Percentiles rank a stretch among this genome's conserved stretches.
These are phyloP conservation scores for Apophysomyces elegans DNA, from an alignment of 371 early-diverging fungal genomes.

Conservation along the genomic window DNA sequence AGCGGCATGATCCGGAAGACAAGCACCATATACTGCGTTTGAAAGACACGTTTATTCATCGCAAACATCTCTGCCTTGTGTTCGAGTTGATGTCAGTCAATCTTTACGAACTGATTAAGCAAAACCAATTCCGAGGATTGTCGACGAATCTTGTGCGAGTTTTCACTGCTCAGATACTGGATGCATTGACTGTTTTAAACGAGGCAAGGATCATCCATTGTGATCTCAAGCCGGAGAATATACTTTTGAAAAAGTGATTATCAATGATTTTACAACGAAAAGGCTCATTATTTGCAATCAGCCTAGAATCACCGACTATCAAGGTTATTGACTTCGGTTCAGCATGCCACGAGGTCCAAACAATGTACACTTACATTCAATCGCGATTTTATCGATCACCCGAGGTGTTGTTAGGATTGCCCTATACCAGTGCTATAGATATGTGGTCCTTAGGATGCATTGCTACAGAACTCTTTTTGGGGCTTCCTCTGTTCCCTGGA, in stretches of 20 bases:
- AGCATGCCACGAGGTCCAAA: constrained; percentile 91
- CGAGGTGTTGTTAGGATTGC: constrained; percentile 94
- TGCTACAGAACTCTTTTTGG: constrained; percentile 95
- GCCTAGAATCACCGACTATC: constrained; percentile 82
- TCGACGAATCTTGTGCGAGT: constrained; percentile 85
- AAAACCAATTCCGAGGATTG: constrained; percentile 95
- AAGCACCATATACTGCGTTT: constrained; percentile 85
- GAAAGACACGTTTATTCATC: constrained; percentile 90
- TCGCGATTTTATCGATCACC: constrained; percentile 98
- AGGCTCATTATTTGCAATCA: constrained; percentile 19
- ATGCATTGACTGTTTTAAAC: constrained; percentile 83
- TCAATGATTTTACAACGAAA: neutral
- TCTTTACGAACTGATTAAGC: constrained; percentile 96
- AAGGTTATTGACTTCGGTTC: constrained; percentile 99
- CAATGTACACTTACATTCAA: constrained; percentile 96
- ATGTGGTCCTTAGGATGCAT: constrained; percentile 99
- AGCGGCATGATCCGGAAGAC: constrained; percentile 75
- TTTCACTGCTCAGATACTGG: constrained; percentile 84
- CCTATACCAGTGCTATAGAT: constrained; percentile 95
- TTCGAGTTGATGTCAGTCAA: constrained; percentile 96
- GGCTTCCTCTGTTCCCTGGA: constrained; percentile 94
- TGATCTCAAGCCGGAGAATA: constrained; percentile 98
- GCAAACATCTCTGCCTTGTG: constrained; percentile 94
- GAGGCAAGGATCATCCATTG: constrained; percentile 95
- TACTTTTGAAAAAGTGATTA: constrained; percentile 80